Conservation (phyloP, 805 yeast species). For the Metschnikowia lochheadii region DNA sequence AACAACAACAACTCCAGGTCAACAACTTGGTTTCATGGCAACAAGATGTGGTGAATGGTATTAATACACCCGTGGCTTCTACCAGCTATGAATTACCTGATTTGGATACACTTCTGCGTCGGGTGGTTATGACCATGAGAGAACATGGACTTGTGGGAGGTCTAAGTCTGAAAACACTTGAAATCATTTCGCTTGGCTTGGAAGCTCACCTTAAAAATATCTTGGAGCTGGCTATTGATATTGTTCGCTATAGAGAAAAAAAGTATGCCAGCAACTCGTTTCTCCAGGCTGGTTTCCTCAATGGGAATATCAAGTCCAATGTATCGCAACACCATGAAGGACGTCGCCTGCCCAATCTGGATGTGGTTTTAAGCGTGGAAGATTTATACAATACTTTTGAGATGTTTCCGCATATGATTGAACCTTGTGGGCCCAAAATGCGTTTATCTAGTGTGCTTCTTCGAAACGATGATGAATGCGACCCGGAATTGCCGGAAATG, state of each 20-base stretch:
- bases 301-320: constrained; percentile 1
- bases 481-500: constrained; percentile 25
- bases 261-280: constrained; percentile 39
- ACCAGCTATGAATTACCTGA: constrained; percentile 85
- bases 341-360: constrained; percentile 1
- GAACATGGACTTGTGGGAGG: constrained; percentile 87
- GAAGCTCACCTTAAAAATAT: constrained; percentile 75
- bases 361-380: constrained; percentile 53
- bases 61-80: constrained; percentile 73
- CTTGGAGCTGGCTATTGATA: constrained; percentile 70
- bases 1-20: constrained; percentile 41
- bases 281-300: constrained; percentile 21
- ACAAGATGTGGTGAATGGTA: constrained; percentile 84
- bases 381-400: constrained; percentile 63
- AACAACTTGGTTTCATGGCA: constrained; percentile 75
- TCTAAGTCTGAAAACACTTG: constrained; percentile 74
- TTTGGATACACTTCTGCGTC: constrained; percentile 55
- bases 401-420: constrained; percentile 62
- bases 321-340: neutral
- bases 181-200: constrained; percentile 71
- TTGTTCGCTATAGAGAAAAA: constrained; percentile 56
- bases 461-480: constrained; percentile 49
- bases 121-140: constrained; percentile 78
- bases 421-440: constrained; percentile 59
- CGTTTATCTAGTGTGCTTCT: constrained; percentile 47